These are phyloP conservation scores for Penicillium bialowiezense DNA, from an alignment of 495 filamentous ascomycete genomes.

Conservation along the genomic window DNA sequence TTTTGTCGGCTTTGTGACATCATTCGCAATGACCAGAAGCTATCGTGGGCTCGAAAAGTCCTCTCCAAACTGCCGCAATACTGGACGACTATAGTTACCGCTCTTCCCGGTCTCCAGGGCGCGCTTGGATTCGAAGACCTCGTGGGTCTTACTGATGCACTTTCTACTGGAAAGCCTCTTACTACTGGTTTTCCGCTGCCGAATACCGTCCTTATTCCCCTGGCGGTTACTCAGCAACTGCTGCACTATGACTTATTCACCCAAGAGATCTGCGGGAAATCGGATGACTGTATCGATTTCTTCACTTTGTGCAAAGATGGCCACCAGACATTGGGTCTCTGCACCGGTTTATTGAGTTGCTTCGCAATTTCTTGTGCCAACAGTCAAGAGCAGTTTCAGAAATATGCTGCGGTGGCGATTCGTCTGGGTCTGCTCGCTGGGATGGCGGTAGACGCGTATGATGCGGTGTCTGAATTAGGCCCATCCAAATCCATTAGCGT, in stretches of 20 bases:
- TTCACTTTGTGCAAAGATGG: not conserved
- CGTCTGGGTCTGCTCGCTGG: conserved; percentile 36
- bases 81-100: too few relatives aligned
- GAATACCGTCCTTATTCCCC: conserved; percentile 5
- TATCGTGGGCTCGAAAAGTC: too few relatives aligned
- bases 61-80: too few relatives aligned
- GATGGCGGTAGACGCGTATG: conserved; percentile 40
- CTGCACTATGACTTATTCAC: conserved; percentile 15
- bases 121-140: too few relatives aligned
- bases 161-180: too few relatives aligned
- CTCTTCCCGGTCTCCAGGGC: too few relatives aligned
- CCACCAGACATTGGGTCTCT: conserved; percentile 39
- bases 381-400: conserved; percentile 19
- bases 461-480: conserved; percentile 17
- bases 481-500: conserved; percentile 21
- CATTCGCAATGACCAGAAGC: too few relatives aligned
- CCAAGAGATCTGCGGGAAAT: not conserved
- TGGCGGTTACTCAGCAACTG: conserved; percentile 27
- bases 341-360: conserved; percentile 38
- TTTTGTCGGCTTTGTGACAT: too few relatives aligned
- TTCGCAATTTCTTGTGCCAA: conserved; percentile 29
- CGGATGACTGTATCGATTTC: not conserved
- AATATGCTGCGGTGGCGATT: conserved; percentile 35
- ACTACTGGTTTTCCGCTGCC: not conserved
- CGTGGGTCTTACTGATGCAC: too few relatives aligned